These are phyloP conservation scores for Tetrahymena elliotti DNA, from an alignment of 73 alveolate species.

Conservation along the genomic window DNA sequence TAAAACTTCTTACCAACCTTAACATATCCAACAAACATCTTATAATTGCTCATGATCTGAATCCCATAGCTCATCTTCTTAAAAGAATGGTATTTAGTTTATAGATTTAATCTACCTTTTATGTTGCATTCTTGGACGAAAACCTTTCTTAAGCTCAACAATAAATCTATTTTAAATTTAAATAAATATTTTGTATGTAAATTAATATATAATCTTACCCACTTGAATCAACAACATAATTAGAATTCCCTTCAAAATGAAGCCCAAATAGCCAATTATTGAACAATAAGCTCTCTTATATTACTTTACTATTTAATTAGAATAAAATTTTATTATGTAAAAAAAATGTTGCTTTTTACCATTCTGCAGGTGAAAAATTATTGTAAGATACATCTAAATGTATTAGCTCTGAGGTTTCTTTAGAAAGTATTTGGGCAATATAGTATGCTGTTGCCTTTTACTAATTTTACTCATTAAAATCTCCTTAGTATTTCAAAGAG, in stretches of 20 bases:
- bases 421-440: conserved; percentile 24
- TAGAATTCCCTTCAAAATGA: conserved; percentile 37
- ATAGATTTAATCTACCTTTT: conserved; percentile 1
- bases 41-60: background rate
- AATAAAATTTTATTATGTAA: background rate
- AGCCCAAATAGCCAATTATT: conserved; percentile 25
- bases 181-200: background rate
- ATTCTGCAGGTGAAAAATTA: conserved; percentile 11
- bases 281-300: background rate
- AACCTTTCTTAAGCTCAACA: background rate
- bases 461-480: background rate
- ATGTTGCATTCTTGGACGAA: background rate
- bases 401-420: conserved; percentile 16
- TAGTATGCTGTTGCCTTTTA: background rate
- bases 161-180: background rate
- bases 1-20: conserved; percentile 35
- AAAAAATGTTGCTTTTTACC: background rate
- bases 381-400: conserved; percentile 36
- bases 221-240: background rate
- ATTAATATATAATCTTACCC: background rate
- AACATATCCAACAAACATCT: conserved; percentile 38
- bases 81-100: conserved; percentile 1
- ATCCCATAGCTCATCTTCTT: background rate
- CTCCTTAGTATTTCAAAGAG: conserved; percentile 20
- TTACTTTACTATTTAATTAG: background rate